Evolutionary conservation across 768 basidiomycete species (phyloP).

Genomic region (Boletus fagicola): DNA sequence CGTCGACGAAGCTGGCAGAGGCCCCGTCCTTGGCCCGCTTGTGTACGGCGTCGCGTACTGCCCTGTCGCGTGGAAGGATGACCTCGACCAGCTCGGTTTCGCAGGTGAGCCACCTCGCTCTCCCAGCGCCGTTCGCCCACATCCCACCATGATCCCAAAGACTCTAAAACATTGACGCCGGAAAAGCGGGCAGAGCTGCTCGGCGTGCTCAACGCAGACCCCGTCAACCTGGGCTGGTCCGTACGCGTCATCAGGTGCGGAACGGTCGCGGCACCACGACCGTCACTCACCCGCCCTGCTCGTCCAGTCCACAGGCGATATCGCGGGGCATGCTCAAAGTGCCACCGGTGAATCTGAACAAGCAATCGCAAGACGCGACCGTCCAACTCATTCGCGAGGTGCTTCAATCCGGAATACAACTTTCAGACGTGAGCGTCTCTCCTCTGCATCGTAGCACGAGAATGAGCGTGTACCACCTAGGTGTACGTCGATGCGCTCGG

Average conservation of each 20-base stretch:
- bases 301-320: slow-evolving; percentile 80
- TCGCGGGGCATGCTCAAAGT: slow-evolving; percentile 86
- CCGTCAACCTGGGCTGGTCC: slow-evolving; percentile 75
- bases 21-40: slow-evolving; percentile 92
- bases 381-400: slow-evolving; percentile 84
- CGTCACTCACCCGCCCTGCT: slow-evolving; percentile 1
- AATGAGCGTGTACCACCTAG: slow-evolving; percentile 36
- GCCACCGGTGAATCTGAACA: slow-evolving; percentile 83
- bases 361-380: slow-evolving; percentile 87
- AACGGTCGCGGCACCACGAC: not conserved
- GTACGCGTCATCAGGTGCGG: slow-evolving; percentile 69
- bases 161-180: slow-evolving; percentile 87
- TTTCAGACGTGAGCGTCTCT: slow-evolving; percentile 62
- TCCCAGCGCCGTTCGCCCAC: not conserved
- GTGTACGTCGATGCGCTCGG: slow-evolving; percentile 96
- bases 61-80: slow-evolving; percentile 69
- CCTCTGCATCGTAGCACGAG: not conserved
- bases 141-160: slow-evolving; percentile 41
- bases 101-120: slow-evolving; percentile 56
- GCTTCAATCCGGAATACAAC: slow-evolving; percentile 71
- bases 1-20: slow-evolving; percentile 98
- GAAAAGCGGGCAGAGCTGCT: slow-evolving; percentile 66
- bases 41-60: slow-evolving; percentile 97
- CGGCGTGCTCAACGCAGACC: slow-evolving; percentile 64
- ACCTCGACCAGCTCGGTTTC: slow-evolving; percentile 81